A percentile compares a stretch with the other conserved stretches of the same genome.
Conservation (phyloP, 2,329 filamentous ascomycete species). For the Dothistroma septosporum region DNA sequence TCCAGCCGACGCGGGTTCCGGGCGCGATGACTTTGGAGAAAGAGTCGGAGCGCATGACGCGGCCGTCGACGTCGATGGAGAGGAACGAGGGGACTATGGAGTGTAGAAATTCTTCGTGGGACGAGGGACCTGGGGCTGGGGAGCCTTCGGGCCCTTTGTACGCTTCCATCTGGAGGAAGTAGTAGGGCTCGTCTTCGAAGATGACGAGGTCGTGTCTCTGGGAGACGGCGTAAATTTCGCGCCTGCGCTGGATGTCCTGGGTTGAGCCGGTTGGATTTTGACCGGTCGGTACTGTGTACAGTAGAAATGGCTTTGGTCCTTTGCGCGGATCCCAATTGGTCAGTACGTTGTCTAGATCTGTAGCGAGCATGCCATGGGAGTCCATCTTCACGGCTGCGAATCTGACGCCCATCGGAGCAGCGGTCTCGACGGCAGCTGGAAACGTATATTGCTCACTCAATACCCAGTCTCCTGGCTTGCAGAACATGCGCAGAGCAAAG, state of each 20-base stretch:
- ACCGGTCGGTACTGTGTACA: conserved; percentile 73
- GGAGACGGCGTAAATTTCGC: conserved; percentile 70
- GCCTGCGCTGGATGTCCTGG: conserved; percentile 62
- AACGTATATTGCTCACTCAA: conserved; percentile 92
- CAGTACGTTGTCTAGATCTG: conserved; percentile 59
- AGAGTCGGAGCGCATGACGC: conserved; percentile 84
- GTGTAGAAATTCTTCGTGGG: conserved; percentile 68
- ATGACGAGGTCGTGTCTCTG: conserved; percentile 83
- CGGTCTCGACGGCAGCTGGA: conserved; percentile 67
- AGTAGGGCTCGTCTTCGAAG: conserved; percentile 91
- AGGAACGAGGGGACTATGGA: conserved; percentile 75
- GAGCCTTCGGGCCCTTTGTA: conserved; percentile 57
- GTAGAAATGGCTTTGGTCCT: conserved; percentile 60
- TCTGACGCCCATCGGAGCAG: conserved; percentile 58
- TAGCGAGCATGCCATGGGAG: conserved; percentile 59
- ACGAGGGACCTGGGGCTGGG: conserved; percentile 54
- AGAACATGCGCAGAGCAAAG: conserved; percentile 77
- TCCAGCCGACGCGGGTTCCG: conserved; percentile 85
- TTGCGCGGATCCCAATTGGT: conserved; percentile 61
- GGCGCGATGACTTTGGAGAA: conserved; percentile 92
- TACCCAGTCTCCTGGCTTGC: conserved; percentile 68
- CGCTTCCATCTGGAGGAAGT: conserved; percentile 83
- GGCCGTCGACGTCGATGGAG: conserved; percentile 75
- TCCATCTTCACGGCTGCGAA: conserved; percentile 63
- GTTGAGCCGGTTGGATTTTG: conserved; percentile 91